Percentiles rank a stretch among this genome's conserved stretches.
Evolutionary conservation across 441 rosid species (phyloP).

Genomic region (Jatropha multifida): DNA sequence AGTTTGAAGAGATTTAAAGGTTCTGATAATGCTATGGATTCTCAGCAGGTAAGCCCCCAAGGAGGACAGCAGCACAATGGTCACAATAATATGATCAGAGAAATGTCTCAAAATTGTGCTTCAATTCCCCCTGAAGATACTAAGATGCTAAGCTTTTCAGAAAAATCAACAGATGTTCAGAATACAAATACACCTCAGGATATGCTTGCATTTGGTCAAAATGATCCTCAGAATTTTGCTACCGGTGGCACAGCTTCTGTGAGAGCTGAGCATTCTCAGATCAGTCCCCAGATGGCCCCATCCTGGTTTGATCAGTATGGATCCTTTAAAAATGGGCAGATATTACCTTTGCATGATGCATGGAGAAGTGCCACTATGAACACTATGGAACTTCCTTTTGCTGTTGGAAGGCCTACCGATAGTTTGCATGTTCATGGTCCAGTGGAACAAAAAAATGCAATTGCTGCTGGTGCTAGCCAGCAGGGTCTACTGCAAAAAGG

Average conservation of each 20-base stretch:
- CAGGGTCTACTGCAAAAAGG: conserved; percentile 31
- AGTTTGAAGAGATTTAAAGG: conserved; percentile 52
- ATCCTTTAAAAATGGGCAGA: conserved; percentile 61
- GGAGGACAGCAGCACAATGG: conserved; percentile 35
- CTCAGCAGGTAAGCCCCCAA: conserved; percentile 30
- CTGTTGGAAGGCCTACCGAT: conserved; percentile 45
- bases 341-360: conserved; percentile 43
- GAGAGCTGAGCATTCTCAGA: conserved; percentile 47
- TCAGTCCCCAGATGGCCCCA: conserved; percentile 73
- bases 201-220: conserved; percentile 31
- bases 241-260: conserved; percentile 32
- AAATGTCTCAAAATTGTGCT: conserved; percentile 22
- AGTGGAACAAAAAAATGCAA: conserved; percentile 35
- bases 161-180: conserved; percentile 31
- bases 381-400: conserved; percentile 38
- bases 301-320: conserved; percentile 79
- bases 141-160: conserved; percentile 37
- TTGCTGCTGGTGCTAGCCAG: conserved; percentile 32
- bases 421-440: conserved; percentile 35
- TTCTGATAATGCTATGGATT: conserved; percentile 33
- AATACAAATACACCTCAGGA: conserved; percentile 37
- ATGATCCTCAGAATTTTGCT: conserved; percentile 36
- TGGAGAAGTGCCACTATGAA: conserved; percentile 37
- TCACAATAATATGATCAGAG: conserved; percentile 29
- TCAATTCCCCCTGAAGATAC: conserved; percentile 41